A percentile compares a stretch with the other conserved stretches of the same genome.
Conservation (phyloP, 345 rosid genomes). For the Nephelium lappaceum region DNA sequence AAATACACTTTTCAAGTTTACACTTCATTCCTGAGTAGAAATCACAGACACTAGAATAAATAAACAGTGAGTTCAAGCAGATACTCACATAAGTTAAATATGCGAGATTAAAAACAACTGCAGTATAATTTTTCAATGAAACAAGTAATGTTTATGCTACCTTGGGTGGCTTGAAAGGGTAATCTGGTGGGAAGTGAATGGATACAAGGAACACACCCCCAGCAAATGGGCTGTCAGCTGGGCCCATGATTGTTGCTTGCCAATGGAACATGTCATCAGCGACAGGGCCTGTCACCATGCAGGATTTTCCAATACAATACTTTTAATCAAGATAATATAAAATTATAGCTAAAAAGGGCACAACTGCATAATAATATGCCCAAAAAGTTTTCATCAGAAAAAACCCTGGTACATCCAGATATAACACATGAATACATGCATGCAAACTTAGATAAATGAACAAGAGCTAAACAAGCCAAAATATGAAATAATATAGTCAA, state of each 20-base stretch:
- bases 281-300: constrained; percentile 53
- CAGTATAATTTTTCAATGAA: not conserved
- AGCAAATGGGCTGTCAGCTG: constrained; percentile 67
- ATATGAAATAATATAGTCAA: not conserved
- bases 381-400: not conserved
- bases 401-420: not conserved
- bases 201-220: constrained; percentile 73
- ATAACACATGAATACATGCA: not conserved
- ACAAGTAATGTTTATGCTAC: constrained; percentile 21
- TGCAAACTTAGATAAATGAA: not conserved
- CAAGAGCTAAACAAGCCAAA: not conserved
- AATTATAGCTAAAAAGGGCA: not conserved
- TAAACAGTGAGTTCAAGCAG: not conserved
- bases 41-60: too few relatives aligned
- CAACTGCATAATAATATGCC: not conserved
- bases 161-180: constrained; percentile 84
- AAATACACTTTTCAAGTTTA: not conserved
- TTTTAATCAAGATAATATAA: not conserved
- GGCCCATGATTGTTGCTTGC: constrained; percentile 89
- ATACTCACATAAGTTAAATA: not conserved
- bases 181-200: constrained; percentile 82
- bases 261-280: constrained; percentile 77
- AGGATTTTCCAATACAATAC: not conserved
- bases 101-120: not conserved
- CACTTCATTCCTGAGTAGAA: not conserved